Conservation (phyloP, 805 yeast genomes). For the Yamadazyma takamatsuzukensis region DNA sequence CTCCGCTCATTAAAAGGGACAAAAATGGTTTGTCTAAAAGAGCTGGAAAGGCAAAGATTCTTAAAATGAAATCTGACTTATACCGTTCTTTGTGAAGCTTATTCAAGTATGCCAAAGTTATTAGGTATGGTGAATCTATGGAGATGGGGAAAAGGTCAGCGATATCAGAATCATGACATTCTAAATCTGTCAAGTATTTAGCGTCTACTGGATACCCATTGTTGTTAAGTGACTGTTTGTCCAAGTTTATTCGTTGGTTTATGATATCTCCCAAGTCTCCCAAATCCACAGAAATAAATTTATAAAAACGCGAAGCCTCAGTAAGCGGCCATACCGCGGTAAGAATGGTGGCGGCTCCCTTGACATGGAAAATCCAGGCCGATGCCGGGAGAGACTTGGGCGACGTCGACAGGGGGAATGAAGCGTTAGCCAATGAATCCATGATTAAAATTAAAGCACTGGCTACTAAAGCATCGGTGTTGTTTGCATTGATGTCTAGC, state of each 20-base stretch:
- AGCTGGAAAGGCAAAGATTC: slow-evolving; percentile 93
- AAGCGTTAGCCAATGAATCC: slow-evolving; percentile 93
- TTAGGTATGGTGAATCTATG: slow-evolving; percentile 76
- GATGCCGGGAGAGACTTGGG: slow-evolving; percentile 78
- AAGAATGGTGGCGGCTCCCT: slow-evolving; percentile 93
- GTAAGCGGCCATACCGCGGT: slow-evolving; percentile 94
- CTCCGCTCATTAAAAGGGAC: slow-evolving; percentile 77
- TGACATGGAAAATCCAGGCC: slow-evolving; percentile 96
- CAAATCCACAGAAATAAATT: slow-evolving; percentile 69
- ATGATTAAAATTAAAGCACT: slow-evolving; percentile 84
- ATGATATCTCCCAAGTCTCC: slow-evolving; percentile 82
- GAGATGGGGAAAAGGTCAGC: slow-evolving; percentile 85
- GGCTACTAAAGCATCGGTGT: slow-evolving; percentile 91
- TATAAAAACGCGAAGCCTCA: slow-evolving; percentile 40
- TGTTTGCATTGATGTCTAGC: slow-evolving; percentile 73
- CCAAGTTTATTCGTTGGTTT: slow-evolving; percentile 33
- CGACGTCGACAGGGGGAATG: slow-evolving; percentile 47
- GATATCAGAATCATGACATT: slow-evolving; percentile 83
- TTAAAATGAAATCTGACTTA: slow-evolving; percentile 78
- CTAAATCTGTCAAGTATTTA: slow-evolving; percentile 51
- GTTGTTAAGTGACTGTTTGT: slow-evolving; percentile 16
- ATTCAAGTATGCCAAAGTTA: slow-evolving; percentile 83
- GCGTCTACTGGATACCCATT: slow-evolving; percentile 21
- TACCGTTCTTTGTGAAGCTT: slow-evolving; percentile 77
- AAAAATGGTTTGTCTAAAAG: slow-evolving; percentile 77